These are phyloP conservation scores for Fusarium pseudonygamai DNA, from an alignment of 2,329 filamentous ascomycete genomes.

Conservation along the genomic window DNA sequence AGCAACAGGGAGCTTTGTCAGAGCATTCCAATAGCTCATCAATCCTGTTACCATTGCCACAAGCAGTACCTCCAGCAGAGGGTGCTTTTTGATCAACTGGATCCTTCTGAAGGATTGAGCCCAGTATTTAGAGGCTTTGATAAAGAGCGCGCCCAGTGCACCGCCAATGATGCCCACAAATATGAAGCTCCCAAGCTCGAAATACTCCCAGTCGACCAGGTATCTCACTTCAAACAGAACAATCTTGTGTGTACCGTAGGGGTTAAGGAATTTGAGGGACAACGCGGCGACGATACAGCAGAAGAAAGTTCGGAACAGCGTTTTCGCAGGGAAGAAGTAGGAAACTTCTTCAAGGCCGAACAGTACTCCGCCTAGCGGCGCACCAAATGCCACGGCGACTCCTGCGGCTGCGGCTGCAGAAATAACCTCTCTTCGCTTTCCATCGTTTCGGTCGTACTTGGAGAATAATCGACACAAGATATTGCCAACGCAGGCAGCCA, in stretches of 20 bases:
- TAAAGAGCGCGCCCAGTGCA: slow-evolving; percentile 87
- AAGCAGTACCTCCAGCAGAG: slow-evolving; percentile 86
- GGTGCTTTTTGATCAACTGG: slow-evolving; percentile 80
- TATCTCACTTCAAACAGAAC: slow-evolving; percentile 97
- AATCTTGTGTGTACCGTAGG: slow-evolving; percentile 95
- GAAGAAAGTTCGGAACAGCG: slow-evolving; percentile 96
- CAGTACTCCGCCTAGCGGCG: slow-evolving; percentile 85
- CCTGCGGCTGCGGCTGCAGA: slow-evolving; percentile 92
- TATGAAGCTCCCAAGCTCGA: slow-evolving; percentile 87
- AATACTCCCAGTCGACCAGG: slow-evolving; percentile 89
- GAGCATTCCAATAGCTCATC: slow-evolving; percentile 90
- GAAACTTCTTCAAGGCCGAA: slow-evolving; percentile 95
- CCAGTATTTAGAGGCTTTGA: slow-evolving; percentile 94
- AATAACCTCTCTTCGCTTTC: slow-evolving; percentile 91
- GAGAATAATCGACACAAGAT: slow-evolving; percentile 92
- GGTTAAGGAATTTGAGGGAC: slow-evolving; percentile 93
- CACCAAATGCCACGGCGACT: slow-evolving; percentile 93
- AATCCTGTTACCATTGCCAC: slow-evolving; percentile 87
- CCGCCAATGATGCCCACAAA: slow-evolving; percentile 89
- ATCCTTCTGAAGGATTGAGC: slow-evolving; percentile 88
- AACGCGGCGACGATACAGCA: slow-evolving; percentile 94
- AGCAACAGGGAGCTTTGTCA: slow-evolving; percentile 88
- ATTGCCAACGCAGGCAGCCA: slow-evolving; percentile 93
- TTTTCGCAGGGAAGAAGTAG: slow-evolving; percentile 98
- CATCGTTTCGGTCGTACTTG: slow-evolving; percentile 95